Base-by-base conservation (phyloP, 768 basidiomycete genomes). In the Russula foetens region DNA sequence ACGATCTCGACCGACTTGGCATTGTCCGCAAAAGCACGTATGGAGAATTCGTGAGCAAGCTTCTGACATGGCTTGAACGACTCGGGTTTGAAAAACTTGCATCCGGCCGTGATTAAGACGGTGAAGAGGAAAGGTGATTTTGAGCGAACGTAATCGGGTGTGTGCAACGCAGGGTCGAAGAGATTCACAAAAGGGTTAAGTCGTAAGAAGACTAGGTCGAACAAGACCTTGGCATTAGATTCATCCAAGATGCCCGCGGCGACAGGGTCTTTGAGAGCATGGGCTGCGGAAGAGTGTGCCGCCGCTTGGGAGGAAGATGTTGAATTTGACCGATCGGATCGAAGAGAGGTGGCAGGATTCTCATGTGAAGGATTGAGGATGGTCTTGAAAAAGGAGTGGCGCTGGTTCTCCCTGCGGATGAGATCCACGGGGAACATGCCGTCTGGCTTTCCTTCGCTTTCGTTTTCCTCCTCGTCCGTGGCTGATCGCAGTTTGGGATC, bases 181-280 rank as follows among this genome's bases (percentile, higher is more conserved):
- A 94, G 77, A 69, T 88, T 90, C 73, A 93, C 84, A 71, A 93
- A 92, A 14, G 92, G 90, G 70, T 94, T 94, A 54, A 94, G 80
- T 60, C 90, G 88, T 56, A 89, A 69, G 74, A 88, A 92, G 69
- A 93, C 80, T 62, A 82, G 75, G 70, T 92, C 89, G 63, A 92
- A 91, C 47, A 92, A 76, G 50, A 82, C 77, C 67, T 80, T 80
- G 47, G 88, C 89, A 59, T 87, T 84, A 41, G 78, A 77, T 66
- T 90, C 88, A 54, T 79, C 78, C 64, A 93, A 75, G 65, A 90
- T 77, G 38, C 86, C 88, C 57, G 83, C 81, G 19, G 81, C 76
- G 67, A 93, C 80, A 26, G 90, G 91, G 71, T 92, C 91, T 59
- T 77, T 73, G 57, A 80, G 70, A 51, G 61, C 65, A 39, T 76